phyloP scores from a whole-genome alignment of 805 yeast genomes.

The Candida multigemmis region DNA sequence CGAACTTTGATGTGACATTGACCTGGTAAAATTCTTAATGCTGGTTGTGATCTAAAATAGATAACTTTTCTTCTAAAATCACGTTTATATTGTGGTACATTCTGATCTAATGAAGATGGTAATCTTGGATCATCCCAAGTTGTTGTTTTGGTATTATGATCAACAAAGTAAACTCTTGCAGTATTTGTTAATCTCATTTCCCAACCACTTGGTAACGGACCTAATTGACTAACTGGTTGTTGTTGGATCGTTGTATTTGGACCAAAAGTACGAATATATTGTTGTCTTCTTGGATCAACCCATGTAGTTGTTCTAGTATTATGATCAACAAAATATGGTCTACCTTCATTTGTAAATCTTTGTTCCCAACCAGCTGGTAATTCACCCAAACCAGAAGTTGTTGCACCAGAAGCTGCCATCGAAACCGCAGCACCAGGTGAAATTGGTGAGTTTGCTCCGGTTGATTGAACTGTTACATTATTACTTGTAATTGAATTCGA shows the following conservation, averaged over 20 bases:
- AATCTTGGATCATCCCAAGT: constrained; percentile 99
- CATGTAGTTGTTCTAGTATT: constrained; percentile 99
- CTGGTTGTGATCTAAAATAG: constrained; percentile 97
- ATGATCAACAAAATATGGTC: constrained; percentile 97
- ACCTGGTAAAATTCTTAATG: constrained; percentile 92
- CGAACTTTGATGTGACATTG: constrained; percentile 98
- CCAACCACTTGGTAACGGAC: constrained; percentile 99
- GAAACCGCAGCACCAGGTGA: constrained; percentile 61
- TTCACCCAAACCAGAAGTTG: constrained; percentile 94
- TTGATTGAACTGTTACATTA: constrained; percentile 37
- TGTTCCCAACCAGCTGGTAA: constrained; percentile 99
- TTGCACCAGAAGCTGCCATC: constrained; percentile 73
- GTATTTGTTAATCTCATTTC: constrained; percentile 99
- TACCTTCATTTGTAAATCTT: constrained; percentile 94
- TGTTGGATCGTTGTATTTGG: constrained; percentile 89
- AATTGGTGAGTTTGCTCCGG: constrained; percentile 41
- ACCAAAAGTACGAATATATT: constrained; percentile 92
- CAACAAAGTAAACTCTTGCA: constrained; percentile 97
- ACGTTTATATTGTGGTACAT: constrained; percentile 98
- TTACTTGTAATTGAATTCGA: constrained; percentile 21
- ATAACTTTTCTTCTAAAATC: constrained; percentile 96
- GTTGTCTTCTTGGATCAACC: constrained; percentile 99
- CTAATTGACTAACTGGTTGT: constrained; percentile 95
- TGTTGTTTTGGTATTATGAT: constrained; percentile 97
- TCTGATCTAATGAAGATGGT: constrained; percentile 95